Conservation (phyloP, 2,329 filamentous ascomycete species). For the Epichloe amarillans region DNA sequence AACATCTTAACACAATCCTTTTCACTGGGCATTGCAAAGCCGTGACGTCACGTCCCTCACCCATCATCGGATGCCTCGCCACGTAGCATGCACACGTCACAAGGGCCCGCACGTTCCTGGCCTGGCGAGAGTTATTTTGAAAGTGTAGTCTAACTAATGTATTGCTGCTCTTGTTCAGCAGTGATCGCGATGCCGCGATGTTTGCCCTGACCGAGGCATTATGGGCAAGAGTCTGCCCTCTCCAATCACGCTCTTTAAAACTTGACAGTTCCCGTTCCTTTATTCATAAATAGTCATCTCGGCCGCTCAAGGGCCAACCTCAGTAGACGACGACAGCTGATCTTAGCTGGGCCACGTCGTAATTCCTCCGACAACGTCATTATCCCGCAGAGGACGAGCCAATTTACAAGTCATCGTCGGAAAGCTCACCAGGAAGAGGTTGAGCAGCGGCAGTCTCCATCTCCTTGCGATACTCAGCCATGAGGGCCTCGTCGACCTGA, state of each 20-base stretch:
- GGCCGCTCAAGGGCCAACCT: conserved; percentile 19
- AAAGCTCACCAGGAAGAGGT: conserved; percentile 92
- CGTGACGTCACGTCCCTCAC: not conserved
- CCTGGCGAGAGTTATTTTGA: conserved; percentile 15
- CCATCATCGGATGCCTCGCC: not conserved
- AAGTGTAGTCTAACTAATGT: conserved; percentile 25
- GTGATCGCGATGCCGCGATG: conserved; percentile 19
- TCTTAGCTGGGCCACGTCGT: conserved; percentile 13
- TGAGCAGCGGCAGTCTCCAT: conserved; percentile 67
- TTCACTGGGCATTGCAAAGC: too few species aligned
- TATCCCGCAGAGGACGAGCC: conserved; percentile 10
- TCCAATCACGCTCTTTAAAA: conserved; percentile 24
- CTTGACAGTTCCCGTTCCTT: conserved; percentile 18
- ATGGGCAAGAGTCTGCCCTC: conserved; percentile 18
- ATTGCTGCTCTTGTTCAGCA: conserved; percentile 16
- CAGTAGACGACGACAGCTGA: conserved; percentile 8
- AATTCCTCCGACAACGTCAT: conserved; percentile 10
- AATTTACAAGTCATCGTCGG: conserved; percentile 53
- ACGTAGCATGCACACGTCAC: not conserved
- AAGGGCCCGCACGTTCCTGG: not conserved
- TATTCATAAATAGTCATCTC: conserved; percentile 26
- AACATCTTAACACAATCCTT: too few species aligned
- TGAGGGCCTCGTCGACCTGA: conserved; percentile 69
- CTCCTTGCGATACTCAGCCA: conserved; percentile 75
- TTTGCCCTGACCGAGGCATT: conserved; percentile 19